Evolutionary conservation across 2,329 filamentous ascomycete genomes (phyloP), one percentile per base, ranked within the genome.

Genomic region (Metarhizium rileyi): DNA sequence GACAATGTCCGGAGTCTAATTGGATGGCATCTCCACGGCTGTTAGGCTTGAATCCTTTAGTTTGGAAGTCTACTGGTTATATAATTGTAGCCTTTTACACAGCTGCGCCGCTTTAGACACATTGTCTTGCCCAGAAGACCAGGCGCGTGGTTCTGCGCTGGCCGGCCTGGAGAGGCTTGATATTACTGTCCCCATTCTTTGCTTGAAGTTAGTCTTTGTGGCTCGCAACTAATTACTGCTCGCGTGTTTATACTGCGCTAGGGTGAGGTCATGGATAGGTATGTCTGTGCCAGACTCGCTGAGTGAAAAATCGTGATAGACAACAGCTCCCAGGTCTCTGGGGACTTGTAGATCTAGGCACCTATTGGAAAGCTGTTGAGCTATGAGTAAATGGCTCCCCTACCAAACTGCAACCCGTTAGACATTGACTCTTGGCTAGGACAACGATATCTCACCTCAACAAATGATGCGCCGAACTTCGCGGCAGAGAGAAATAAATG

Each of bases 271-370:
- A 53, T 72, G 66, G 18, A 71, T 61, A 14, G 68, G 62, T 28
- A 65, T 55, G 52, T 72, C 68, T 4, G 66, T 66, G 2, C 70
- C 69, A 5, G 65, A 63, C 50, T 72, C 69, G 51, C 67, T 70
- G 5, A 72, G 51, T 2, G 63, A 63, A 47, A 70, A 71, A 52
- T 71, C 68, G 51, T 71, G 68, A 46, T 66, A 71, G 16, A 70
- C 61, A 10, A 72, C 61, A 2, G 70, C 66, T 10, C 66, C 56
- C 35, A 62, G 55, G 45, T 72, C 70, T 53, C 62, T 63, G 1
- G 70, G 71, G 16, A 72, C 54, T 52, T 72, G 70, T 2, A 70
- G 61, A 56, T 72, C 69, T 63, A 14, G 4, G 9, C 9, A 42
- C 23, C 20, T n/a, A 36, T 52, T 28, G 50, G 50, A 27, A 3